Evolutionary conservation across 106 monocot genomes (phyloP).

Genomic region (Platanthera guangdongensis): DNA sequence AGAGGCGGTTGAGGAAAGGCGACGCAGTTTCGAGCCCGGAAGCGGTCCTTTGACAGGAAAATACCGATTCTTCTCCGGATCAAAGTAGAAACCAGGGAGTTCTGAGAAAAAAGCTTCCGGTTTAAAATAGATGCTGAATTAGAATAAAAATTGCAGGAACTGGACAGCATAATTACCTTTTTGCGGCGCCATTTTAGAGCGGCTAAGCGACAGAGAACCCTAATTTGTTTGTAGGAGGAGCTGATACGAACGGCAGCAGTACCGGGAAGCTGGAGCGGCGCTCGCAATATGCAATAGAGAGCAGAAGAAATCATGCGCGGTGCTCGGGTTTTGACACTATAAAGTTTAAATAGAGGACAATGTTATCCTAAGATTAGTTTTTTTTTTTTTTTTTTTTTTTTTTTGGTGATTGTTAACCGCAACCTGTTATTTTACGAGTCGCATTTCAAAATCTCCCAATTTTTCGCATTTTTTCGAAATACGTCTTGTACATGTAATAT

Average conservation of each 20-base stretch:
- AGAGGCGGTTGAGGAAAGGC: constrained; percentile 12
- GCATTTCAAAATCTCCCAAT: too few species aligned
- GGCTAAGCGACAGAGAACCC: neutral
- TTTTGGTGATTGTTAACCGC: too few species aligned
- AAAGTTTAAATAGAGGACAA: too few species aligned
- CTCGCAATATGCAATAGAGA: too few species aligned
- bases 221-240: neutral
- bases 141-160: neutral
- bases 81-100: constrained; percentile 76
- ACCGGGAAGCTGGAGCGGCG: neutral
- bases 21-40: constrained; percentile 36
- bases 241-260: neutral
- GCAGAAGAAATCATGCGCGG: neutral
- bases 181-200: constrained; percentile 10
- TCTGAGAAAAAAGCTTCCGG: constrained; percentile 24
- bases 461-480: too few species aligned
- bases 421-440: too few species aligned
- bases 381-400: too few species aligned
- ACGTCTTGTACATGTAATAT: too few species aligned
- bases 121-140: constrained; percentile 3
- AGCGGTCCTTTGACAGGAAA: constrained; percentile 72
- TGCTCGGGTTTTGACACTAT: neutral
- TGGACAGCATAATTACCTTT: constrained; percentile 3
- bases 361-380: too few species aligned
- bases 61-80: constrained; percentile 76